Conservation (phyloP, 768 basidiomycete species). For the Daedalea quercina region DNA sequence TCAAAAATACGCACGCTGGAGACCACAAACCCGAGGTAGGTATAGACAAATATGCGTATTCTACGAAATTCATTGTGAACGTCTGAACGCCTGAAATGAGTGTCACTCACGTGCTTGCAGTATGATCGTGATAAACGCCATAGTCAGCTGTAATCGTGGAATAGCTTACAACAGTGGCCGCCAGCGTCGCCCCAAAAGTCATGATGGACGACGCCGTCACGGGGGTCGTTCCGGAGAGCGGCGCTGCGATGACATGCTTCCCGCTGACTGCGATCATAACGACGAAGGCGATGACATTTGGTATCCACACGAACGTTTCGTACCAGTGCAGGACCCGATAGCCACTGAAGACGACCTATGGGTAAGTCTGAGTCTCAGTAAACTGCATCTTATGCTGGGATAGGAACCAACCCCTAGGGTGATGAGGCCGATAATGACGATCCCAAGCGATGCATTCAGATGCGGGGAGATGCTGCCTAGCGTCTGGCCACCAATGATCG, state of each 20-base stretch:
- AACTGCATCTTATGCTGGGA: background rate
- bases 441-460: constrained; percentile 27
- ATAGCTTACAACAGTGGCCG: constrained; percentile 35
- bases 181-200: constrained; percentile 38
- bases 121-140: constrained; percentile 36
- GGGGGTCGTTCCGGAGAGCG: constrained; percentile 13
- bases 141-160: constrained; percentile 39
- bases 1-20: constrained; percentile 28
- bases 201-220: constrained; percentile 29
- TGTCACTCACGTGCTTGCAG: constrained; percentile 13
- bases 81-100: too few species aligned
- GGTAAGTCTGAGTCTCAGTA: too few species aligned
- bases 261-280: constrained; percentile 31
- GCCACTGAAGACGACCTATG: constrained; percentile 26
- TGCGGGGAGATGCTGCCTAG: constrained; percentile 30
- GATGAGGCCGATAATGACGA: constrained; percentile 35
- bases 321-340: constrained; percentile 31
- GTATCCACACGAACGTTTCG: constrained; percentile 33
- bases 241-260: constrained; percentile 20
- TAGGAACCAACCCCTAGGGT: constrained; percentile 23
- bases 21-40: constrained; percentile 39
- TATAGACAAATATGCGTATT: constrained; percentile 34
- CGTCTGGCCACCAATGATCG: constrained; percentile 43
- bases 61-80: constrained; percentile 13
- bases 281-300: constrained; percentile 30